A percentile compares a stretch with the other conserved stretches of the same genome.
Evolutionary conservation across 2,329 filamentous ascomycete genomes (phyloP).

Genomic region (Pseudogymnoascus sp.): DNA sequence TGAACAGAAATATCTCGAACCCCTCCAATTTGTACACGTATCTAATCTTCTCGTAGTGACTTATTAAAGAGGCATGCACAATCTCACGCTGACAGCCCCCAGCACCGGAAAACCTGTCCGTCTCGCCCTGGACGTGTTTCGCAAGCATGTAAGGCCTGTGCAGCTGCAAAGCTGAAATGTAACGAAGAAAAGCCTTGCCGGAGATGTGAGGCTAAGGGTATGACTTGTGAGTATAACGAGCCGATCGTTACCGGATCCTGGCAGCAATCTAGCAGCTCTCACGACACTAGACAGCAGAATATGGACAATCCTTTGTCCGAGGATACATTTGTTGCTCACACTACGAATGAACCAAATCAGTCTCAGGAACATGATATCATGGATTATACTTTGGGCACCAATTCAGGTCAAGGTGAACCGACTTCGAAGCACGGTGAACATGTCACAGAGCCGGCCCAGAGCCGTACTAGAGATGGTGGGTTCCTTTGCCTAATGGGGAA

Average conservation of each 20-base stretch:
- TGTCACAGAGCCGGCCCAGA: not conserved
- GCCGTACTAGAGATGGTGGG: not conserved
- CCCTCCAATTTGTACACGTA: not conserved
- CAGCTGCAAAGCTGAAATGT: conserved; percentile 11
- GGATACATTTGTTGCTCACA: not conserved
- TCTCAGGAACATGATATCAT: not conserved
- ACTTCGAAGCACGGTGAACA: not conserved
- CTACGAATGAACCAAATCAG: not conserved
- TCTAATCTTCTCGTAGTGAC: not conserved
- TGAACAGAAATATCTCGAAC: not conserved
- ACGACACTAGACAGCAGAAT: not conserved
- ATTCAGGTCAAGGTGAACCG: not conserved
- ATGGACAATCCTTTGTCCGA: not conserved
- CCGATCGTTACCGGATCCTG: not conserved
- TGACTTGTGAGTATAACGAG: conserved; percentile 5
- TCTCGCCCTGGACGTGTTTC: conserved; percentile 4
- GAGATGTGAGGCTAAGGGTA: conserved; percentile 2
- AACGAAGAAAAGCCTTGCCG: conserved; percentile 11
- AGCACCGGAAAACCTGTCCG: not conserved
- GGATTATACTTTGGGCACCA: not conserved
- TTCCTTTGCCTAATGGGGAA: not conserved
- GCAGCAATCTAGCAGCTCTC: not conserved
- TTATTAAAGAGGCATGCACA: not conserved
- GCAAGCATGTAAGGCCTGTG: conserved; percentile 11
- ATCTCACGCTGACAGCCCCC: not conserved